These are phyloP conservation scores for Pinus taeda DNA, from an alignment of 75 land plant species.

Conservation along the genomic window DNA sequence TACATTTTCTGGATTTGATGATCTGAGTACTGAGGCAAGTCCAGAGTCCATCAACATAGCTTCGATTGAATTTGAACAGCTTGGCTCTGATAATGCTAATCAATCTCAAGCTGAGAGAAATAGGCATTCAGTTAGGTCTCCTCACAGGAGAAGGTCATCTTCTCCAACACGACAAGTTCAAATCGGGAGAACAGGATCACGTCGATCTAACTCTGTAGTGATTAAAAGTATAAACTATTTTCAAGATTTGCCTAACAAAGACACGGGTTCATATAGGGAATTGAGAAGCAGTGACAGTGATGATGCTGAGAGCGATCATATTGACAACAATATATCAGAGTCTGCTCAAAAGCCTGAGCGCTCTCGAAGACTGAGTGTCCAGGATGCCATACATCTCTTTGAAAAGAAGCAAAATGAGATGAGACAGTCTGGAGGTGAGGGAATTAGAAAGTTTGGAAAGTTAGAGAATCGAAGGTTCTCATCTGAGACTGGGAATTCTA, in stretches of 20 bases:
- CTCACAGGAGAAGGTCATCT: constrained; percentile 51
- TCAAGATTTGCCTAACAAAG: constrained; percentile 37
- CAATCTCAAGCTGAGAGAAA: not conserved
- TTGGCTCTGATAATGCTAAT: not conserved
- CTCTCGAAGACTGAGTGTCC: constrained; percentile 57
- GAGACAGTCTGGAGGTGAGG: not conserved
- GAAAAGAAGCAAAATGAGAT: constrained; percentile 48
- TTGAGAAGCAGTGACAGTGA: constrained; percentile 24
- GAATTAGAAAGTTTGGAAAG: not conserved
- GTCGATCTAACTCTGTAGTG: constrained; percentile 16
- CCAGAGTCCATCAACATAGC: not conserved
- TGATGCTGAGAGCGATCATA: constrained; percentile 20
- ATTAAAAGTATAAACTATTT: constrained; percentile 34
- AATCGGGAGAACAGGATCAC: constrained; percentile 64
- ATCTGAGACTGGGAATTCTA: constrained; percentile 13
- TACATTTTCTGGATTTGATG: not conserved
- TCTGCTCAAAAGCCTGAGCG: constrained; percentile 26
- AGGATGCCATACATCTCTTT: constrained; percentile 80
- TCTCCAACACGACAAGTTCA: constrained; percentile 88
- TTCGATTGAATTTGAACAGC: constrained; percentile 10
- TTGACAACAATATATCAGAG: constrained; percentile 29
- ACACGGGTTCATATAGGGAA: not conserved
- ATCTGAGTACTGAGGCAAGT: not conserved
- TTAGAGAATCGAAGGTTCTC: constrained; percentile 16
- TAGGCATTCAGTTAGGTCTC: not conserved